phyloP scores from a whole-genome alignment of 352 stramenopile species.

The Phytophthora uliginosa region DNA sequence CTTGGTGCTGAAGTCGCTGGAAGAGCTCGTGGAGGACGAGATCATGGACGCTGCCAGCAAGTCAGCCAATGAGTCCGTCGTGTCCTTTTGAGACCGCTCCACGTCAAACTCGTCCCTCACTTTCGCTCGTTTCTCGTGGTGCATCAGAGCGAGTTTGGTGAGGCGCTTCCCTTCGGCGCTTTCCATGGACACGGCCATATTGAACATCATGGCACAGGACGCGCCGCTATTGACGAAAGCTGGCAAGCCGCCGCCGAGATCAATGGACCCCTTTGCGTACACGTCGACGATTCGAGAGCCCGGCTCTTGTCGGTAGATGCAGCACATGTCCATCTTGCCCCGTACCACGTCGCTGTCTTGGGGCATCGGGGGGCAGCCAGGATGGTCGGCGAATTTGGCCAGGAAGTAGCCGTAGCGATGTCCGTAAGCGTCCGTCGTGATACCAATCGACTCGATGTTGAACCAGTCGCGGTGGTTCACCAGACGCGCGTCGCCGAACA shows the following conservation, averaged over 20 bases:
- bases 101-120: slow-evolving; percentile 4
- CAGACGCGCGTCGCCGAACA: slow-evolving; percentile 46
- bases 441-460: slow-evolving; percentile 66
- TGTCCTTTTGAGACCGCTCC: slow-evolving; percentile 16
- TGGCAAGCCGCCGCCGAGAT: slow-evolving; percentile 48
- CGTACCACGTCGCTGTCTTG: slow-evolving; percentile 44
- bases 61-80: slow-evolving; percentile 29
- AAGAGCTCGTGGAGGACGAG: slow-evolving; percentile 22
- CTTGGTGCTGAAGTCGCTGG: slow-evolving; percentile 12
- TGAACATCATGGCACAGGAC: slow-evolving; percentile 37
- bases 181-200: slow-evolving; percentile 32
- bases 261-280: slow-evolving; percentile 54
- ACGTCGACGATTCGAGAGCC: slow-evolving; percentile 49
- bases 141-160: slow-evolving; percentile 36
- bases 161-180: slow-evolving; percentile 47
- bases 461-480: slow-evolving; percentile 74
- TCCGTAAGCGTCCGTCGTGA: slow-evolving; percentile 41
- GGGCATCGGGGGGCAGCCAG: slow-evolving; percentile 51
- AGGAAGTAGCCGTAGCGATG: slow-evolving; percentile 68
- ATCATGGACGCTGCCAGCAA: slow-evolving; percentile 27
- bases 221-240: slow-evolving; percentile 29
- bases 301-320: slow-evolving; percentile 61
- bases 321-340: slow-evolving; percentile 67
- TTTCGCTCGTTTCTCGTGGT: slow-evolving; percentile 11
- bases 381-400: slow-evolving; percentile 41